Evolutionary conservation across 2,329 filamentous ascomycete species (phyloP).

Genomic region (Diaporthe citri): DNA sequence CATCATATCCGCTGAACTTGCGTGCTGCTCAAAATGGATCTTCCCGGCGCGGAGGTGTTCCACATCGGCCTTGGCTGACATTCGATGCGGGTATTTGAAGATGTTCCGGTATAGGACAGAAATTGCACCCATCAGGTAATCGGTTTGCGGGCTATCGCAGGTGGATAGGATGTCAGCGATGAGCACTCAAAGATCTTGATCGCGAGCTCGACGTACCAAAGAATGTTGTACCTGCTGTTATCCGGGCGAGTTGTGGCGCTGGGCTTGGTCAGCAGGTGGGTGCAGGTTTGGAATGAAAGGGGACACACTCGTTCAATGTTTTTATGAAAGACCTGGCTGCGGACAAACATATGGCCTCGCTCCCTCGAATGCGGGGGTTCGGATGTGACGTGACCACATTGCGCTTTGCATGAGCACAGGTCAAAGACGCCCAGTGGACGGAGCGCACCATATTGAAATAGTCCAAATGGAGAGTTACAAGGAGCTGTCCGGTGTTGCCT

Average conservation of each 20-base stretch:
- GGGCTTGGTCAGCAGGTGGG: accelerated
- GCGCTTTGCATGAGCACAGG: neutral
- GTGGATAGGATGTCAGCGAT: neutral
- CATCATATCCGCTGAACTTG: neutral
- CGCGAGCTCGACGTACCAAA: neutral
- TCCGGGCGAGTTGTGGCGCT: neutral
- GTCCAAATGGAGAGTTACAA: neutral
- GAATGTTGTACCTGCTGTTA: neutral
- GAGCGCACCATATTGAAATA: conserved; percentile 4
- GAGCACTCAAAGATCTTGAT: neutral
- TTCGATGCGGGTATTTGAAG: neutral
- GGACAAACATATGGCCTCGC: conserved; percentile 1
- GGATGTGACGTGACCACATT: neutral
- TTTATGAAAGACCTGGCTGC: neutral
- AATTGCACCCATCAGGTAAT: neutral
- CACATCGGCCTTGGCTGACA: conserved; percentile 12
- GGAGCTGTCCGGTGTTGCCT: neutral
- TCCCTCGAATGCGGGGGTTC: conserved; percentile 8
- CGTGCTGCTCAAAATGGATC: neutral
- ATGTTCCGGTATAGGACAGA: conserved; percentile 6
- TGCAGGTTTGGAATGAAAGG: neutral
- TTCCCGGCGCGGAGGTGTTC: conserved; percentile 6
- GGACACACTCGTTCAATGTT: neutral
- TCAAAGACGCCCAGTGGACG: neutral
- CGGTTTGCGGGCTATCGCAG: neutral